Percentiles rank a stretch among this genome's conserved stretches.
Evolutionary conservation across 2,329 filamentous ascomycete genomes (phyloP).

Genomic region (Xylaria sp.): DNA sequence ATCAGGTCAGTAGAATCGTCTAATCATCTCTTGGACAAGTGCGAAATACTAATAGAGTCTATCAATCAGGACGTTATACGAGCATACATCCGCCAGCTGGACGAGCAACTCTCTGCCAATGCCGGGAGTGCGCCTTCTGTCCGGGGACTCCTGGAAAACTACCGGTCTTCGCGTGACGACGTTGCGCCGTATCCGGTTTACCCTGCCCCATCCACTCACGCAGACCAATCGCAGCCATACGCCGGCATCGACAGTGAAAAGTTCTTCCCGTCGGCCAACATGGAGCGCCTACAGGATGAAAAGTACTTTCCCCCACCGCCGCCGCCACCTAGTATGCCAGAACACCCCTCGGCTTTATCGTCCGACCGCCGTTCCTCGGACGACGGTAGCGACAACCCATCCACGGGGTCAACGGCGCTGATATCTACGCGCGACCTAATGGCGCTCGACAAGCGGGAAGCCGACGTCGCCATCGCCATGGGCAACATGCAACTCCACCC

Average conservation of each 20-base stretch:
- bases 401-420: conserved; percentile 45
- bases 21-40: conserved; percentile 3
- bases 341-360: conserved; percentile 32
- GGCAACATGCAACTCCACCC: conserved; percentile 46
- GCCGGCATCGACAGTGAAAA: conserved; percentile 45
- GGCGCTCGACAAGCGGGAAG: conserved; percentile 44
- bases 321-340: conserved; percentile 23
- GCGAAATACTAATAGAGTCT: conserved; percentile 12
- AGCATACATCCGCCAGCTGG: conserved; percentile 63
- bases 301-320: conserved; percentile 27
- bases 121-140: conserved; percentile 52
- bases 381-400: conserved; percentile 39
- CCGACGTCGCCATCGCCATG: conserved; percentile 48
- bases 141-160: conserved; percentile 54
- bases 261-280: conserved; percentile 44
- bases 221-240: conserved; percentile 42
- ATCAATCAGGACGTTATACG: conserved; percentile 58
- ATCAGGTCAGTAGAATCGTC: conserved; percentile 52
- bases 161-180: conserved; percentile 37
- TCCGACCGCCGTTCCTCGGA: conserved; percentile 43
- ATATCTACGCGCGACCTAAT: conserved; percentile 60
- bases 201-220: conserved; percentile 24
- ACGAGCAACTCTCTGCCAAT: conserved; percentile 49
- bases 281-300: conserved; percentile 42
- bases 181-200: conserved; percentile 33